phyloP scores from a whole-genome alignment of 2,329 filamentous ascomycete genomes.

The Fusarium nisikadoi region DNA sequence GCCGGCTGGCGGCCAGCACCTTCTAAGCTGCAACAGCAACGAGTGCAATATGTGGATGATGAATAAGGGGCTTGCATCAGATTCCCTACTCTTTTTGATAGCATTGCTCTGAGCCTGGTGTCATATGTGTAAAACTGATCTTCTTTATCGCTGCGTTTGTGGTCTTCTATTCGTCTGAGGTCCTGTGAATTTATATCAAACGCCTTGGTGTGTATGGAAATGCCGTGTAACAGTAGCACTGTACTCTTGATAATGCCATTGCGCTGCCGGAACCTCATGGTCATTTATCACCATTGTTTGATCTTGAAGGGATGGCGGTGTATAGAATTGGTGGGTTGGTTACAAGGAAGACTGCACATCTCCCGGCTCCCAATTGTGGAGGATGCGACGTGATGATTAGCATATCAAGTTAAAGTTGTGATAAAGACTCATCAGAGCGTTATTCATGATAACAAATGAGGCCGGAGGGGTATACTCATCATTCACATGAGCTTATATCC shows the following conservation, averaged over 20 bases:
- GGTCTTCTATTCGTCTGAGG: slow-evolving; percentile 8
- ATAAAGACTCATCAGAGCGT: neutral
- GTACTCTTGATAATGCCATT: slow-evolving; percentile 8
- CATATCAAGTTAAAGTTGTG: neutral
- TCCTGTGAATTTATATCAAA: slow-evolving; percentile 4
- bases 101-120: slow-evolving; percentile 40
- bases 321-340: neutral
- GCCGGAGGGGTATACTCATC: neutral
- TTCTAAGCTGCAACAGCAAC: slow-evolving; percentile 65
- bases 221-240: neutral
- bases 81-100: slow-evolving; percentile 38
- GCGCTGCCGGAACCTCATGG: slow-evolving; percentile 1
- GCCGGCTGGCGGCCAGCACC: slow-evolving; percentile 91
- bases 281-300: slow-evolving; percentile 27
- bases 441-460: neutral
- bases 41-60: slow-evolving; percentile 29
- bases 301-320: slow-evolving; percentile 33
- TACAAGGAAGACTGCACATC: neutral
- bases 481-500: slow-evolving; percentile 9
- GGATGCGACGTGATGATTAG: slow-evolving; percentile 9
- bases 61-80: slow-evolving; percentile 27
- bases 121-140: slow-evolving; percentile 41
- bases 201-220: slow-evolving; percentile 27
- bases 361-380: neutral
- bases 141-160: slow-evolving; percentile 11